Conservation (phyloP, 768 basidiomycete genomes). For the Pholiota microspora region DNA sequence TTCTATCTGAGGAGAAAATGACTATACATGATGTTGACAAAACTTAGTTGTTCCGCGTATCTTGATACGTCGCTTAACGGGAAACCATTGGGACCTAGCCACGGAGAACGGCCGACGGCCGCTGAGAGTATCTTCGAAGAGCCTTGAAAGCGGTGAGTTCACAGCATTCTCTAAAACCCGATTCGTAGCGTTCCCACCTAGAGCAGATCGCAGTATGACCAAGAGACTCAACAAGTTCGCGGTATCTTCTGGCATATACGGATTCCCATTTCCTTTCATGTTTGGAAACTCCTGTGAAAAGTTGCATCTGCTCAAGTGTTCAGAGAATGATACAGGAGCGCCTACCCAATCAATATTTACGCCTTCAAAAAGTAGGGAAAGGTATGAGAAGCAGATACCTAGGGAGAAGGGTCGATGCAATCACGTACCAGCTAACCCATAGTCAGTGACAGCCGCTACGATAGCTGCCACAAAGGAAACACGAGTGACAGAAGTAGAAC, state of each 20-base stretch:
- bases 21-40: constrained; percentile 65
- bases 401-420: not conserved
- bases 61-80: constrained; percentile 63
- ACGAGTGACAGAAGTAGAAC: constrained; percentile 42
- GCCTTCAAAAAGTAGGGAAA: constrained; percentile 22
- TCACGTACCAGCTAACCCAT: constrained; percentile 53
- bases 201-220: constrained; percentile 47
- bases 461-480: constrained; percentile 53
- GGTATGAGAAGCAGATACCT: not conserved
- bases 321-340: not conserved
- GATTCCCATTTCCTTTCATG: constrained; percentile 56
- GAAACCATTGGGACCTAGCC: constrained; percentile 55
- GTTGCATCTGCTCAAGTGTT: not conserved
- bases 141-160: too few species aligned
- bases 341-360: constrained; percentile 57
- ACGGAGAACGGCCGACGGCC: constrained; percentile 67
- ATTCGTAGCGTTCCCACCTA: too few species aligned
- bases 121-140: constrained; percentile 62
- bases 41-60: constrained; percentile 60
- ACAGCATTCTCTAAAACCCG: too few species aligned
- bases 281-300: constrained; percentile 65
- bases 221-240: constrained; percentile 63
- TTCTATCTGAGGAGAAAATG: not conserved
- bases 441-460: constrained; percentile 47
- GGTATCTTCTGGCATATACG: constrained; percentile 51